Conservation (phyloP, 139 green algal genomes). For the Haematococcus sp. region DNA sequence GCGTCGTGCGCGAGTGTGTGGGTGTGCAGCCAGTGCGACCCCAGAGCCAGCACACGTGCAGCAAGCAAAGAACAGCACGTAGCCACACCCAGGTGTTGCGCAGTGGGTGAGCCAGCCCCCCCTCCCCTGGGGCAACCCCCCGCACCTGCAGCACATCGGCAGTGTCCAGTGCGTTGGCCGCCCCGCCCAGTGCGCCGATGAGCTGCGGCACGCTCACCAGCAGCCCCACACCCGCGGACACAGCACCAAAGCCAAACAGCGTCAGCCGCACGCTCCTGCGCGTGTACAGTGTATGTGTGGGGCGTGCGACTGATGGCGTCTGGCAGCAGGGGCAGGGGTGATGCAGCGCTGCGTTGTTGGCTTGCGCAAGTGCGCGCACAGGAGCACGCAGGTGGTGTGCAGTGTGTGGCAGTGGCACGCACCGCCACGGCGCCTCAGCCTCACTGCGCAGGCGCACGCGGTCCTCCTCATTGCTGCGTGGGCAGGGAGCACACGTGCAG, state of each 20-base stretch:
- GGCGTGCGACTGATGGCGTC: too few species aligned
- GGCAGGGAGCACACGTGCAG: too few species aligned
- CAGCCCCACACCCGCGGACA: slow-evolving; percentile 48
- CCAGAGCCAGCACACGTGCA: too few species aligned
- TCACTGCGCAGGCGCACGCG: not conserved
- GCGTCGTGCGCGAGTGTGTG: too few species aligned
- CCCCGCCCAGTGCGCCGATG: slow-evolving; percentile 54
- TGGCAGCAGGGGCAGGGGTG: not conserved
- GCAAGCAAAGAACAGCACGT: too few species aligned
- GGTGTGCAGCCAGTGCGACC: too few species aligned
- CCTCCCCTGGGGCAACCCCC: too few species aligned
- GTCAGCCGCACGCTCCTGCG: slow-evolving; percentile 59
- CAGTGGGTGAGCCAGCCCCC: too few species aligned
- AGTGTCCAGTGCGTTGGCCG: slow-evolving; percentile 46
- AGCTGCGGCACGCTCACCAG: slow-evolving; percentile 62
- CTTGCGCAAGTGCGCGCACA: not conserved
- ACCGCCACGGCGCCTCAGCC: slow-evolving; percentile 2
- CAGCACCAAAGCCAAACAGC: slow-evolving; percentile 61
- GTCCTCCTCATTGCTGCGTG: not conserved
- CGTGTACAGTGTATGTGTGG: too few species aligned
- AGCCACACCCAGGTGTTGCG: too few species aligned
- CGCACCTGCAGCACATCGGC: slow-evolving; percentile 38
- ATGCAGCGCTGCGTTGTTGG: not conserved
- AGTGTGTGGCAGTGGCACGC: not conserved
- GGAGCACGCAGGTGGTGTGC: not conserved